A percentile compares a stretch with the other conserved stretches of the same genome.
phyloP scores from a whole-genome alignment of 805 yeast genomes.

The Monosporozyma yasuniensis region DNA sequence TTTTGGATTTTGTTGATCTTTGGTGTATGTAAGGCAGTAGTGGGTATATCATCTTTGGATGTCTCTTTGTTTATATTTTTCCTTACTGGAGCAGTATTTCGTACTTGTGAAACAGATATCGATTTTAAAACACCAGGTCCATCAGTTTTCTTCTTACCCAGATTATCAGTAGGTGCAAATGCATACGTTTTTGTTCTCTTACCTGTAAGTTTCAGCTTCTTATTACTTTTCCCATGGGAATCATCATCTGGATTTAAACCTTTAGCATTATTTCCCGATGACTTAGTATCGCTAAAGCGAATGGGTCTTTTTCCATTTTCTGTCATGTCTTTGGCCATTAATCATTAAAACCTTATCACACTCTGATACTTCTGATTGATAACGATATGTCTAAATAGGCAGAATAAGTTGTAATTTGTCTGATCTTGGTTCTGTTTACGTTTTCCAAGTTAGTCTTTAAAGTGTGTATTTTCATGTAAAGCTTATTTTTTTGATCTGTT shows the following conservation, averaged over 20 bases:
- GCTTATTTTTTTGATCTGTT: background rate
- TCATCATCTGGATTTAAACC: background rate
- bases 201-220: background rate
- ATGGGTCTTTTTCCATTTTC: background rate
- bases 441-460: background rate
- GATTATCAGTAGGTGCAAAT: conserved; percentile 25
- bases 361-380: background rate
- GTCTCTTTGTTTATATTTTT: background rate
- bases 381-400: background rate
- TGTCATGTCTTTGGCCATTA: background rate
- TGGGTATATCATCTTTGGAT: background rate
- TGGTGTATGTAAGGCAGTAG: background rate
- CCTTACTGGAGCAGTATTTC: conserved; percentile 14
- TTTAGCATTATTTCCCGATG: background rate
- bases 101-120: conserved; percentile 25
- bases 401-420: background rate
- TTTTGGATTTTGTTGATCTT: background rate
- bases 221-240: background rate
- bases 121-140: conserved; percentile 17
- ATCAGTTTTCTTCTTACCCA: conserved; percentile 5
- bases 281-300: background rate
- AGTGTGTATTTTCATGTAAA: background rate
- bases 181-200: conserved; percentile 18
- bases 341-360: background rate
- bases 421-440: background rate